Evolutionary conservation across 371 early-diverging fungal genomes (phyloP).

Genomic region (Nematocida minor): DNA sequence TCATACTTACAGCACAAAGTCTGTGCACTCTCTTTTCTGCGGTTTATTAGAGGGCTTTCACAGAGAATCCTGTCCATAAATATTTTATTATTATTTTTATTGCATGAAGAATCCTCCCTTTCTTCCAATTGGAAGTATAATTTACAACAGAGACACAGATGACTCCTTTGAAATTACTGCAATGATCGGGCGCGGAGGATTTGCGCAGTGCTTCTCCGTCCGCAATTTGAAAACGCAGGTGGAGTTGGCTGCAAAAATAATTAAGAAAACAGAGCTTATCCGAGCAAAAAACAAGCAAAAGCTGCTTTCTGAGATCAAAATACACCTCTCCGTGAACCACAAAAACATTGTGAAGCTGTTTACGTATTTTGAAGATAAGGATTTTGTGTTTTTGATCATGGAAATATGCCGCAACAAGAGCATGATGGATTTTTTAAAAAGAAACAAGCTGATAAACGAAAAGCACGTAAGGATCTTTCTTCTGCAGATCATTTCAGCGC

Average conservation of each 20-base stretch:
- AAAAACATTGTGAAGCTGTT: conserved; percentile 75
- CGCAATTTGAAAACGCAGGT: conserved; percentile 67
- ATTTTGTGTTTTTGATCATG: conserved; percentile 80
- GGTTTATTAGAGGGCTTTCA: too few species aligned
- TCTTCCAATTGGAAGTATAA: conserved; percentile 49
- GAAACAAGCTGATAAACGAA: conserved; percentile 74
- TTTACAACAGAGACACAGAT: conserved; percentile 50
- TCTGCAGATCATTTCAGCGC: conserved; percentile 74
- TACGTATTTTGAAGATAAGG: conserved; percentile 75
- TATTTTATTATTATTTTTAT: conserved; percentile 50
- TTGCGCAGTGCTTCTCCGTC: conserved; percentile 70
- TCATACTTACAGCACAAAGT: too few species aligned
- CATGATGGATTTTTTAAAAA: conserved; percentile 73
- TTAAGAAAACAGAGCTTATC: conserved; percentile 63
- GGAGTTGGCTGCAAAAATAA: conserved; percentile 73
- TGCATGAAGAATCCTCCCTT: conserved; percentile 46
- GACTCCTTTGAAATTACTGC: conserved; percentile 54
- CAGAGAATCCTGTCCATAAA: not conserved
- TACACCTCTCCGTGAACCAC: conserved; percentile 73
- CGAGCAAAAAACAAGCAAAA: conserved; percentile 53
- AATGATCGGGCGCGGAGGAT: conserved; percentile 72
- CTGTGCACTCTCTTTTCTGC: too few species aligned
- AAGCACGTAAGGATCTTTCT: conserved; percentile 78
- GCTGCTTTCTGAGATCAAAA: conserved; percentile 75
- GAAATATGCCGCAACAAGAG: conserved; percentile 86